These are phyloP conservation scores for Russula earlei DNA, from an alignment of 768 basidiomycete species.

Conservation along the genomic window DNA sequence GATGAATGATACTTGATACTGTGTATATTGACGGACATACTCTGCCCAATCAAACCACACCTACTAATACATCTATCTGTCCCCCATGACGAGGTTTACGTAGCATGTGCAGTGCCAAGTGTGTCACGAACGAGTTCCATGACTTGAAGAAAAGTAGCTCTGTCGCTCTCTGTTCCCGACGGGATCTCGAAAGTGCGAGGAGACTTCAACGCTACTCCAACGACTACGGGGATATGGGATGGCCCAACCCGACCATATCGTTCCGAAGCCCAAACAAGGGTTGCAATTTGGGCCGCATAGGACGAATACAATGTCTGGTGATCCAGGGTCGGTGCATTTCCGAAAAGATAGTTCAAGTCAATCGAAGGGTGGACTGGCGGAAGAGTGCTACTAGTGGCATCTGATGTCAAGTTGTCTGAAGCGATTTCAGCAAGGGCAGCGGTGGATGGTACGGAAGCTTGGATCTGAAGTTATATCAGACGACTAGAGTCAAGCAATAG, in stretches of 20 bases:
- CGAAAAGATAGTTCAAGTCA: conserved; percentile 69
- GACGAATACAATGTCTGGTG: conserved; percentile 65
- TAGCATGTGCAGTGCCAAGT: conserved; percentile 2
- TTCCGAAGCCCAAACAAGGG: conserved; percentile 62
- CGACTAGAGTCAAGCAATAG: background rate
- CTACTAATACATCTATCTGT: background rate
- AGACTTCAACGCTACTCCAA: conserved; percentile 31
- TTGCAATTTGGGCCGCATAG: conserved; percentile 82
- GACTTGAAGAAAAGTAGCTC: conserved; percentile 33
- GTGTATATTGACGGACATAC: background rate
- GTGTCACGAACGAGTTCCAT: conserved; percentile 35
- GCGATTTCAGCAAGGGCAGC: conserved; percentile 37
- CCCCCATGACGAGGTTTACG: background rate
- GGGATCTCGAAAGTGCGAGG: conserved; percentile 68
- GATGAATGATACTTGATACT: conserved; percentile 1
- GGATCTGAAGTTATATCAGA: conserved; percentile 44
- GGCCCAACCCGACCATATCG: conserved; percentile 28
- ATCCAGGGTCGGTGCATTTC: conserved; percentile 59
- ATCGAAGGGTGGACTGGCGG: conserved; percentile 64
- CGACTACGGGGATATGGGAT: conserved; percentile 10
- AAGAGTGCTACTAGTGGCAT: conserved; percentile 28
- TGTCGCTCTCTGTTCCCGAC: conserved; percentile 34
- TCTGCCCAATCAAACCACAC: background rate
- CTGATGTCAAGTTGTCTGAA: conserved; percentile 30
- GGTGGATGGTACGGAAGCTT: conserved; percentile 65